These are phyloP conservation scores for Boletus eberwhitei DNA, from an alignment of 768 basidiomycete genomes.

Conservation along the genomic window DNA sequence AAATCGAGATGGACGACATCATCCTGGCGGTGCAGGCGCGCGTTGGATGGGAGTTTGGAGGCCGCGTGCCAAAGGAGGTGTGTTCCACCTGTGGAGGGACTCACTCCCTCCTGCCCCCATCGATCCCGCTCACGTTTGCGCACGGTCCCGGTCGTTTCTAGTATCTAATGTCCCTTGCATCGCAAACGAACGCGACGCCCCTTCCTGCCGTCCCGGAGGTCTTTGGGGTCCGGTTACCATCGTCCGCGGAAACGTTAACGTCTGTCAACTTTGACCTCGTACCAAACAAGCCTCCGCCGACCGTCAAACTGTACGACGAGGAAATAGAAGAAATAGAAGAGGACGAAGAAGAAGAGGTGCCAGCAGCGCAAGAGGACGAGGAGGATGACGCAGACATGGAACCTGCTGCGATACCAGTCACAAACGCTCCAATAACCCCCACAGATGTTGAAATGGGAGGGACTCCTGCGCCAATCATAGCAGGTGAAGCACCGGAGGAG, in stretches of 20 bases:
- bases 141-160: slow-evolving; percentile 26
- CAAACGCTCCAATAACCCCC: slow-evolving; percentile 41
- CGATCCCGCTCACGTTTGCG: too few relatives aligned
- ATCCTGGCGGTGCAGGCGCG: slow-evolving; percentile 81
- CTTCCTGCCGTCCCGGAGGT: slow-evolving; percentile 85
- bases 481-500: slow-evolving; percentile 47
- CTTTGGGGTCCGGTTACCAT: slow-evolving; percentile 82
- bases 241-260: slow-evolving; percentile 63
- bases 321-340: slow-evolving; percentile 77
- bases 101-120: not conserved
- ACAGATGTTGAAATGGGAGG: slow-evolving; percentile 59
- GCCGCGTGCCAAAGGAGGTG: slow-evolving; percentile 86
- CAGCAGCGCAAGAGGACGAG: slow-evolving; percentile 49
- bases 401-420: slow-evolving; percentile 48
- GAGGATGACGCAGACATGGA: slow-evolving; percentile 66
- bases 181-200: slow-evolving; percentile 77
- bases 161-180: slow-evolving; percentile 77
- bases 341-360: slow-evolving; percentile 29
- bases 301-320: slow-evolving; percentile 71
- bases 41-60: slow-evolving; percentile 91
- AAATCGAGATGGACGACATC: slow-evolving; percentile 81
- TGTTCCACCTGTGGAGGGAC: slow-evolving; percentile 9
- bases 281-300: slow-evolving; percentile 80
- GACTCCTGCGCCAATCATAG: slow-evolving; percentile 32
- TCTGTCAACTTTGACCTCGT: slow-evolving; percentile 83